Percentiles rank a stretch among this genome's conserved stretches.
Evolutionary conservation across 2,329 filamentous ascomycete species (phyloP).

Genomic region (Dendrostoma leiphaemia): DNA sequence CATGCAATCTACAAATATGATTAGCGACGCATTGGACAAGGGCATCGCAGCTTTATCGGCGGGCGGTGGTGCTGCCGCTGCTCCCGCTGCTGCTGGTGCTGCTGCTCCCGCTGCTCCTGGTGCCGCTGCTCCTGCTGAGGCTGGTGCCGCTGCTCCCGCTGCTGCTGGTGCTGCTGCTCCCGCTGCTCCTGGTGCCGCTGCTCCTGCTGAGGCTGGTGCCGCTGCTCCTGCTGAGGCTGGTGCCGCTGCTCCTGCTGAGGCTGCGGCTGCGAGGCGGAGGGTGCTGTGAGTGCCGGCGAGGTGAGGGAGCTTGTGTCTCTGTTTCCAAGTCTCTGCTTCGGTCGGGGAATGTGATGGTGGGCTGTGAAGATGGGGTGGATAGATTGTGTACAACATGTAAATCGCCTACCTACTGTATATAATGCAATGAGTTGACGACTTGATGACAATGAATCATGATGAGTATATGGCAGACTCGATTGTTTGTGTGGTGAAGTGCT

Average conservation of each 20-base stretch:
- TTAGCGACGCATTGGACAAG: constrained; percentile 4
- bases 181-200: neutral
- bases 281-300: neutral
- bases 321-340: no score
- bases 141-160: neutral
- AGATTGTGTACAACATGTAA: no score
- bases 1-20: constrained; percentile 8
- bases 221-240: neutral
- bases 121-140: neutral
- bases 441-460: no score
- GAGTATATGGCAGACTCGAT: no score
- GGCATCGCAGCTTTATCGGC: constrained; percentile 7
- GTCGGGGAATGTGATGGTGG: neutral
- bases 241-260: neutral
- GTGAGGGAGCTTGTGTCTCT: neutral
- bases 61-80: neutral
- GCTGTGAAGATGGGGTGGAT: no score
- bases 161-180: no score
- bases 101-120: neutral
- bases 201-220: neutral
- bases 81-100: neutral
- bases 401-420: no score
- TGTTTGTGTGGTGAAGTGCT: no score
- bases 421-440: no score
- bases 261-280: neutral